These are phyloP conservation scores for Boehmeria nivea DNA, from an alignment of 306 rosid species.

Conservation along the genomic window DNA sequence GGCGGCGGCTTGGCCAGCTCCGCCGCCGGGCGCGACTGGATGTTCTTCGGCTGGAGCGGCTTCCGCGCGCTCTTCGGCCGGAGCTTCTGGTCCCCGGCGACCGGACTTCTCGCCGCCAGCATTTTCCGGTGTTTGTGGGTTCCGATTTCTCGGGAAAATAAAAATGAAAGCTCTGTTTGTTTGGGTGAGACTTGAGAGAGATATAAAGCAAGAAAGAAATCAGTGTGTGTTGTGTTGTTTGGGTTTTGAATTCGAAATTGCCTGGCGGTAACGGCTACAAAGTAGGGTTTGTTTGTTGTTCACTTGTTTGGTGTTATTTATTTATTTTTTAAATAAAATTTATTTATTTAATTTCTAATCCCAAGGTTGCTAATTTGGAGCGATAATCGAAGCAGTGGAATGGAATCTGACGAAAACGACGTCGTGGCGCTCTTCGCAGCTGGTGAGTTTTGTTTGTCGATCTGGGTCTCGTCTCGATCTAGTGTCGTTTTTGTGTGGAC, in stretches of 20 bases:
- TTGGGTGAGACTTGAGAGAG: not conserved
- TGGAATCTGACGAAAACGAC: no score
- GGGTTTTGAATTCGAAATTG: constrained; percentile 64
- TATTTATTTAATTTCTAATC: no score
- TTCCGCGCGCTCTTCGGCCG: constrained; percentile 59
- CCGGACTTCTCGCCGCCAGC: constrained; percentile 32
- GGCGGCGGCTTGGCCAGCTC: constrained; percentile 17
- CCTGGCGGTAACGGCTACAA: constrained; percentile 87
- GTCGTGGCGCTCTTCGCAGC: no score
- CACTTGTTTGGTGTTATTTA: not conserved
- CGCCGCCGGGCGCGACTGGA: constrained; percentile 28
- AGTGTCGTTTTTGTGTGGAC: no score
- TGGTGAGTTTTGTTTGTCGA: no score
- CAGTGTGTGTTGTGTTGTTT: not conserved
- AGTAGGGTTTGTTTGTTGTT: constrained; percentile 3
- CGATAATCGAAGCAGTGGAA: no score
- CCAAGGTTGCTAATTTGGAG: no score
- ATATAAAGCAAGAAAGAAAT: not conserved
- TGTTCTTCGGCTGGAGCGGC: constrained; percentile 68
- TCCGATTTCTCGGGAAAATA: constrained; percentile 8
- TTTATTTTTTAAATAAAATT: no score
- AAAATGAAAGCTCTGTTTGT: not conserved
- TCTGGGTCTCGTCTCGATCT: no score
- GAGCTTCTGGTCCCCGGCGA: constrained; percentile 27
- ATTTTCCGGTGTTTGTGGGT: constrained; percentile 4